Evolutionary conservation across 306 rosid species (phyloP).

Genomic region (Quercus robur): DNA sequence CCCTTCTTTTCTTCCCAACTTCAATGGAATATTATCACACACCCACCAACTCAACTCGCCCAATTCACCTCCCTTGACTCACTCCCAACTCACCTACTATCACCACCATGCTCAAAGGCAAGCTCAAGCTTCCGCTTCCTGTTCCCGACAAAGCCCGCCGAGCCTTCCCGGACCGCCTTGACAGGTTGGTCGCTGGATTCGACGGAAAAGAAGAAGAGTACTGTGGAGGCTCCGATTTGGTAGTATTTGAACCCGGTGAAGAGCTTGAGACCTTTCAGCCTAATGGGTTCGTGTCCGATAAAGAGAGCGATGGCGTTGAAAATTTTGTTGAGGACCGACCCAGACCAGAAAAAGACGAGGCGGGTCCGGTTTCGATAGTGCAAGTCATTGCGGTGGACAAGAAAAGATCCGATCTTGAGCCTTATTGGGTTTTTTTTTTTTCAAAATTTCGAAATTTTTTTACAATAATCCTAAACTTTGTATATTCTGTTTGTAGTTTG

Average conservation of each 20-base stretch:
- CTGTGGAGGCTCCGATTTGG: conserved; percentile 20
- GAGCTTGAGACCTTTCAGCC: conserved; percentile 76
- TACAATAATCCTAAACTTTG: not conserved
- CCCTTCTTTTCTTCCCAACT: not conserved
- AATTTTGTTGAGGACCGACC: conserved; percentile 12
- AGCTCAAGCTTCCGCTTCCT: conserved; percentile 63
- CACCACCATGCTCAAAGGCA: conserved; percentile 57
- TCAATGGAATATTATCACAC: not conserved
- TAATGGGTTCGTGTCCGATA: conserved; percentile 30
- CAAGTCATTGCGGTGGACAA: conserved; percentile 60
- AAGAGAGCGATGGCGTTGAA: conserved; percentile 15
- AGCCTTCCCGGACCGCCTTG: conserved; percentile 54
- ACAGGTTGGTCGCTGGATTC: conserved; percentile 47
- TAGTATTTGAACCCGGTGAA: conserved; percentile 53
- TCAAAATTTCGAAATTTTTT: not conserved
- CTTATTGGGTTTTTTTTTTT: not conserved
- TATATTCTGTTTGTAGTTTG: not conserved
- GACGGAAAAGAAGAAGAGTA: conserved; percentile 31
- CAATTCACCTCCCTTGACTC: conserved; percentile 6
- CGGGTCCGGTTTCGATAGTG: conserved; percentile 35
- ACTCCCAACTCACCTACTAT: not conserved
- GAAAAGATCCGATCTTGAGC: conserved; percentile 57
- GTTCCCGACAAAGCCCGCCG: conserved; percentile 46
- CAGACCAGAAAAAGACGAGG: conserved; percentile 24
- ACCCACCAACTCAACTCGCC: conserved; percentile 15